Base-by-base conservation (phyloP, 192 early-diverging fungal species). In the Entomortierella lignicola region DNA sequence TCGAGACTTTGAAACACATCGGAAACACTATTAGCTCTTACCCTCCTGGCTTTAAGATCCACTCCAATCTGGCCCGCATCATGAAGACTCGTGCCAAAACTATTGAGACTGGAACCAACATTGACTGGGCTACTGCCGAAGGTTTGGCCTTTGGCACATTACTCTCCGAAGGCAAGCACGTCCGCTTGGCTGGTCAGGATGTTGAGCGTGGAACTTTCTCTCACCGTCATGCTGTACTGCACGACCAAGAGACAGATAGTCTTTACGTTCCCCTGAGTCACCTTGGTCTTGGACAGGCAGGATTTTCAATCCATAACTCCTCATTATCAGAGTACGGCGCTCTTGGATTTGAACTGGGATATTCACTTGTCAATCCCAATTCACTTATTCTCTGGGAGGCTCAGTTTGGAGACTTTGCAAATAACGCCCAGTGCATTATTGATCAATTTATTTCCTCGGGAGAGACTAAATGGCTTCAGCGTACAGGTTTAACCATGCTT, bases 181-280 rank as follows among this genome's bases (percentile, higher is more conserved):
- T 97, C 66, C 92, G 96, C 66, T 85, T 99, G 39, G 92, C 92
- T 64, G 98, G 98, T 48, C 98, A 99, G 86, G 98, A 99, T 90
- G 93, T 94, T 59, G 98, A 99, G 86, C 94, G 98, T 83, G 98
- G 98, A 59, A 99, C 98, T 21, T 99, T 99, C 85, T 99, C 98
- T 58, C 98, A 99, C 74, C 94, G 98, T 66, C 98, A 99, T 79
- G 93, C 98, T 26, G 91, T 99, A 31, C 87, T 99, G 69, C 93
- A 98, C 89, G 95, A 99, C 83, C 98, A 99, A 82, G 87, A 92
- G 74, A 94, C 80, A 64, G 97, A 97, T 79, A 81, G 72, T 47
- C 88, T 89, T 55, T 92, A 96, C 83, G 90, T 91, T 53, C 94
- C 92, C 48, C 85, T 99, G 67, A 93, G 93, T 86, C 89, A 93